A percentile compares a stretch with the other conserved stretches of the same genome.
phyloP scores from a whole-genome alignment of 2,329 filamentous ascomycete genomes.

The Fonsecaea multimorphosa region DNA sequence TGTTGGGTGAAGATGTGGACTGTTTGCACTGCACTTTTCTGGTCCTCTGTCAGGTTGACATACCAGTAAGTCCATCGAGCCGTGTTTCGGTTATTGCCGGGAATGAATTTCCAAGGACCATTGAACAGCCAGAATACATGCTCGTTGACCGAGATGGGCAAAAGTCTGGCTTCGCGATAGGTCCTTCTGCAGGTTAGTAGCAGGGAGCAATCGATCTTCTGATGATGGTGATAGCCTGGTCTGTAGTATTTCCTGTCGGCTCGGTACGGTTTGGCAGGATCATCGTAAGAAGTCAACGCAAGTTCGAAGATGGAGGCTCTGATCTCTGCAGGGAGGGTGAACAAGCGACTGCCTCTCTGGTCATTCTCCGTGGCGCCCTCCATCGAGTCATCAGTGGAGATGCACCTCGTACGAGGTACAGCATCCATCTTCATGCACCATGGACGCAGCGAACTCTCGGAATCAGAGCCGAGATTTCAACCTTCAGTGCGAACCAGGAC shows the following conservation, averaged over 20 bases:
- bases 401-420: neutral
- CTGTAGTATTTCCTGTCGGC: slow-evolving; percentile 41
- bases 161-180: slow-evolving; percentile 47
- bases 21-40: slow-evolving; percentile 34
- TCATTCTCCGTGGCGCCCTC: slow-evolving; percentile 6
- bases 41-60: slow-evolving; percentile 36
- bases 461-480: neutral
- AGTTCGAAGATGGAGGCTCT: slow-evolving; percentile 56
- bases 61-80: slow-evolving; percentile 32
- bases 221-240: slow-evolving; percentile 43
- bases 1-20: slow-evolving; percentile 43
- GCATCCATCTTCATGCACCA: neutral
- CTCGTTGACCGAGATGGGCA: slow-evolving; percentile 44
- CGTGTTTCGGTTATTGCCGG: slow-evolving; percentile 15
- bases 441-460: neutral
- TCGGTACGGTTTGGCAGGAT: slow-evolving; percentile 37
- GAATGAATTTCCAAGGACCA: slow-evolving; percentile 33
- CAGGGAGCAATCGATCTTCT: slow-evolving; percentile 43
- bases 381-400: slow-evolving; percentile 1
- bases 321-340: slow-evolving; percentile 57
- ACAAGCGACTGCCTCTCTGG: slow-evolving; percentile 43
- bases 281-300: slow-evolving; percentile 42
- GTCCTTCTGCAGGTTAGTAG: slow-evolving; percentile 49
- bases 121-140: slow-evolving; percentile 43
- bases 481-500: neutral